Evolutionary conservation across 2,329 filamentous ascomycete genomes (phyloP), one percentile per base, ranked within the genome.

Genomic region (Pseudopithomyces maydicus): DNA sequence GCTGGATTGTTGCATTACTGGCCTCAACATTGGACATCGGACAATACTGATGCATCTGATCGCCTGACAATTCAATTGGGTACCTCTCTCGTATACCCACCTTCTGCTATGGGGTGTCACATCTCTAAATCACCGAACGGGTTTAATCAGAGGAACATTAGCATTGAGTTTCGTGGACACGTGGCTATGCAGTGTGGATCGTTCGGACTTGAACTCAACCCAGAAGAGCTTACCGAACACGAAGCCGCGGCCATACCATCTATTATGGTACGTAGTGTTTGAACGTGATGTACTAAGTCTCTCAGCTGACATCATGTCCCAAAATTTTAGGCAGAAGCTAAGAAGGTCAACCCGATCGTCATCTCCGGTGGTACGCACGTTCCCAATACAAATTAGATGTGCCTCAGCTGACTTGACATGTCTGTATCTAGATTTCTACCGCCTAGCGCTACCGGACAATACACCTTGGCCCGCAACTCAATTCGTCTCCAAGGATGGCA

Each of bases 121-220:
- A 77, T 89, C 33, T 86, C 84, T 8, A 81, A 81, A 0, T 81
- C 87, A 0, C 86, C 86, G 1, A 89, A 88, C 61, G 80, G 82
- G 0, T 73, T 84, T 33, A 87, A 85, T 0, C 72, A 77, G 0
- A 84, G 86, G 19, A 83, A 79, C 1, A 82, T 82, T 1, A 81
- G 85, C 0, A 78, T 89, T 12, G 70, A 72, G 1, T 88, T 89
- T 76, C 84, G 87, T 33, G 85, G 83, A 0, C 86, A 88, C 54
- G 86, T 89, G 0, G 87, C 87, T 6, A 85, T 88, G 78, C 88
- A 88, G 86, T 87, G 87, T 54, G 86, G 86, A 1, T 87, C 84
- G 0, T 89, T 89, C 62, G 87, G 87, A 0, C 80, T 89, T 11
- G 86, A 89, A 67, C 79, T 89, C 7, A 80, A 88, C 65, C 87